Conservation (phyloP, 176 grass and related monocot species). For the Eleusine indica region DNA sequence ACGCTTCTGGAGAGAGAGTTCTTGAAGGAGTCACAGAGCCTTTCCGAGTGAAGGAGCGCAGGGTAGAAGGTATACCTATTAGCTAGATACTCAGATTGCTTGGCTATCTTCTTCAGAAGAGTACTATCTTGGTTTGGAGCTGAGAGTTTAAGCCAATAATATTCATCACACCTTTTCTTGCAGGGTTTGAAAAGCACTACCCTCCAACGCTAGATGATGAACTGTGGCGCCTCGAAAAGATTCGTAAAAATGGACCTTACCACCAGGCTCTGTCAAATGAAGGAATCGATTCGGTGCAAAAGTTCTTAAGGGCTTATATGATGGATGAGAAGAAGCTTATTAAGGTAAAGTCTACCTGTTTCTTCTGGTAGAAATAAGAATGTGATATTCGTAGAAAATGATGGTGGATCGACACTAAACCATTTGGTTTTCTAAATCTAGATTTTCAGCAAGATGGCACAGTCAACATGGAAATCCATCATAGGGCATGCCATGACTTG, state of each 20-base stretch:
- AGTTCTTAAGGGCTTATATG: slow-evolving; percentile 51
- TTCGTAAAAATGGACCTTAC: slow-evolving; percentile 42
- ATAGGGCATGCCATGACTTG: slow-evolving; percentile 56
- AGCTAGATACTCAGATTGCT: not conserved
- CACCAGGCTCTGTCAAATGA: slow-evolving; percentile 34
- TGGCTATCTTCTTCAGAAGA: not conserved
- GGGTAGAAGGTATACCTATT: slow-evolving; percentile 51
- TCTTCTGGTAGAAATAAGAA: not conserved
- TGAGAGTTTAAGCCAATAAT: not conserved
- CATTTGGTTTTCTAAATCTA: slow-evolving; percentile 26
- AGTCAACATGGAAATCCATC: slow-evolving; percentile 50
- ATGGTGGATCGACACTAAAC: slow-evolving; percentile 24
- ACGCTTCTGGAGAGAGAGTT: slow-evolving; percentile 43
- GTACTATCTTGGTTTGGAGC: slow-evolving; percentile 3
- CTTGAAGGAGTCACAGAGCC: slow-evolving; percentile 56
- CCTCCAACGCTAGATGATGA: slow-evolving; percentile 43
- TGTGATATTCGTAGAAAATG: not conserved
- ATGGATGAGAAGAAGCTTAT: slow-evolving; percentile 48
- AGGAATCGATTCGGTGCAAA: slow-evolving; percentile 46
- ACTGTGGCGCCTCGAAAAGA: slow-evolving; percentile 58
- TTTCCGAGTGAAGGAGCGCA: slow-evolving; percentile 64
- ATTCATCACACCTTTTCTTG: not conserved
- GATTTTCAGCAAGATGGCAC: slow-evolving; percentile 55
- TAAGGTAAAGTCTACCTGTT: slow-evolving; percentile 33
- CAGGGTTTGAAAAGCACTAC: slow-evolving; percentile 58